Evolutionary conservation across 2,329 filamentous ascomycete species (phyloP).

Genomic region (Albifimbria verrucaria): DNA sequence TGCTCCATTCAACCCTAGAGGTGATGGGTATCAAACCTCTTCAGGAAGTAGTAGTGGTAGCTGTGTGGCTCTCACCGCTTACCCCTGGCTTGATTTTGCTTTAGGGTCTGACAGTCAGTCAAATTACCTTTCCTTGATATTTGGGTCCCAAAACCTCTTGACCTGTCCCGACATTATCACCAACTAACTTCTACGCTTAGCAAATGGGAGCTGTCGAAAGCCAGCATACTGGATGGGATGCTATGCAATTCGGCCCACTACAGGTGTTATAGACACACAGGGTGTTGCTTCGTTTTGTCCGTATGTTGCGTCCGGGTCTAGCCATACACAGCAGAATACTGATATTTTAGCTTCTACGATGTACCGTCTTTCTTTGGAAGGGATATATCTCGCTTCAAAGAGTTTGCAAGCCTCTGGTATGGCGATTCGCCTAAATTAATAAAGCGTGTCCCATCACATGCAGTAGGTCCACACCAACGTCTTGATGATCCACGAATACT

Average conservation of each 20-base stretch:
- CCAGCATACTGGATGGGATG: neutral
- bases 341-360: neutral
- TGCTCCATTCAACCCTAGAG: slow-evolving; percentile 6
- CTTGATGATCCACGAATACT: neutral
- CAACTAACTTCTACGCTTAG: neutral
- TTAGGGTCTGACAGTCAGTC: neutral
- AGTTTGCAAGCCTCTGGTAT: neutral
- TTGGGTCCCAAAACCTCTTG: neutral
- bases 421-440: neutral
- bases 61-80: neutral
- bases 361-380: neutral
- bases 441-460: neutral
- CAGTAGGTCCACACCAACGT: neutral
- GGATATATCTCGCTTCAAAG: neutral
- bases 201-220: neutral
- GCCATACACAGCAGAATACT: neutral
- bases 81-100: slow-evolving; percentile 1
- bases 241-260: neutral
- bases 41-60: slow-evolving; percentile 11
- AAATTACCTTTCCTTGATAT: neutral
- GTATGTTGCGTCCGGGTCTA: neutral
- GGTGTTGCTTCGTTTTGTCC: neutral
- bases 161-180: neutral
- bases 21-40: slow-evolving; percentile 8
- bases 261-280: neutral